Percentiles rank a stretch among this genome's conserved stretches.
phyloP scores from a whole-genome alignment of 2,329 filamentous ascomycete species.

The Aspergillus chevalieri region DNA sequence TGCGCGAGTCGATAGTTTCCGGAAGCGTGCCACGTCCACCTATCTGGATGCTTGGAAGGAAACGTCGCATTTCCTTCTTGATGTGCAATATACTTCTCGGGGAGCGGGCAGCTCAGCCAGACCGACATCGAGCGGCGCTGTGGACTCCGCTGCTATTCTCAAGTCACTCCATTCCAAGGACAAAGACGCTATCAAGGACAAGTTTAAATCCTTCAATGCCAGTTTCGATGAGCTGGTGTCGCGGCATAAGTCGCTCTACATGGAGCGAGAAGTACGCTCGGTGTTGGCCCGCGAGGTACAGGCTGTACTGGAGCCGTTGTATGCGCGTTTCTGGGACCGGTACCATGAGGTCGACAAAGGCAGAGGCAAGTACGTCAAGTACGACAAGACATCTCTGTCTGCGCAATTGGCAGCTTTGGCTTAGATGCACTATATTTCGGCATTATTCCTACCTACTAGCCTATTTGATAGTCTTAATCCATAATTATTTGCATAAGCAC shows the following conservation, averaged over 20 bases:
- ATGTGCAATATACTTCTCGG: constrained; percentile 86
- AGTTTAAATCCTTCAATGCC: constrained; percentile 86
- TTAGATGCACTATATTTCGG: not conserved
- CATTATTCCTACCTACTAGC: not conserved
- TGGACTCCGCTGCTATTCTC: constrained; percentile 76
- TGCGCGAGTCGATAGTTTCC: constrained; percentile 69
- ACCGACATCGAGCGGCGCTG: constrained; percentile 59
- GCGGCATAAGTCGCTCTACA: constrained; percentile 74
- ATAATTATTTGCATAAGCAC: constrained; percentile 7
- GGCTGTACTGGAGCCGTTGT: constrained; percentile 86
- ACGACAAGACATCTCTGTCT: constrained; percentile 78
- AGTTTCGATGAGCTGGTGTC: constrained; percentile 83
- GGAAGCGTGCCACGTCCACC: constrained; percentile 73
- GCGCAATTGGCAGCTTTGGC: constrained; percentile 45
- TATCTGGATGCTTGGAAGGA: constrained; percentile 89
- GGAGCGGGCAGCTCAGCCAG: constrained; percentile 46
- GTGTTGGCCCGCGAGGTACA: constrained; percentile 79
- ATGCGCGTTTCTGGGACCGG: constrained; percentile 90
- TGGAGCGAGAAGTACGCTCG: constrained; percentile 84
- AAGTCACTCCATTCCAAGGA: constrained; percentile 83
- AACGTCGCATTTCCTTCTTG: constrained; percentile 74
- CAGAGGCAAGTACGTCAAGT: constrained; percentile 96
- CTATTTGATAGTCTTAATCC: not conserved
- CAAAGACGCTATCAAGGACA: constrained; percentile 92
- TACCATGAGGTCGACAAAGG: constrained; percentile 98